These are phyloP conservation scores for Dactylis glomerata DNA, from an alignment of 176 grass and related monocot genomes.

Conservation along the genomic window DNA sequence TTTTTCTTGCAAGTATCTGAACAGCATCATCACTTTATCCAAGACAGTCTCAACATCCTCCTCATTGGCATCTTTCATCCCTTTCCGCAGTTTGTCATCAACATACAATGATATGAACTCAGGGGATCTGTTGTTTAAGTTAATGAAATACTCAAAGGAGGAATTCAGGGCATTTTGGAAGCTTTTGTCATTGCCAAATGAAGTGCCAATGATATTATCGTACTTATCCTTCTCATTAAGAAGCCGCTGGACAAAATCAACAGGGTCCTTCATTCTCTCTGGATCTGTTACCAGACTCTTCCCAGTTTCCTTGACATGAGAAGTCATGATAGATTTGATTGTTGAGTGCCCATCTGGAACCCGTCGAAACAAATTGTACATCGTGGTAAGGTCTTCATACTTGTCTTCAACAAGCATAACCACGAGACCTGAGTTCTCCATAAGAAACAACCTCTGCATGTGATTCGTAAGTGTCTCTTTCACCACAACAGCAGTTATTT, in stretches of 20 bases:
- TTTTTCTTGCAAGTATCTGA: slow-evolving; percentile 65
- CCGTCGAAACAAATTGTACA: slow-evolving; percentile 12
- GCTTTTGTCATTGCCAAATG: slow-evolving; percentile 59
- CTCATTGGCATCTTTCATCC: slow-evolving; percentile 53
- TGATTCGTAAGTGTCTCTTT: slow-evolving; percentile 19
- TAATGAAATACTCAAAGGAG: slow-evolving; percentile 70
- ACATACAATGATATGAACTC: slow-evolving; percentile 69
- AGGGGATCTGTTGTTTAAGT: slow-evolving; percentile 62
- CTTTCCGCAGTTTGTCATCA: slow-evolving; percentile 64
- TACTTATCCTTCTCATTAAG: slow-evolving; percentile 63
- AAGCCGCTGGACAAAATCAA: slow-evolving; percentile 28
- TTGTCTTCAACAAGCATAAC: slow-evolving; percentile 23
- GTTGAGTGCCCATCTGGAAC: slow-evolving; percentile 18
- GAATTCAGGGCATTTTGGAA: slow-evolving; percentile 62
- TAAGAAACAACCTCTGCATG: slow-evolving; percentile 18
- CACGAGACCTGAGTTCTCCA: slow-evolving; percentile 24
- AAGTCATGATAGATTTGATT: slow-evolving; percentile 7
- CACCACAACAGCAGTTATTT: slow-evolving; percentile 13
- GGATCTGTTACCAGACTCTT: slow-evolving; percentile 13
- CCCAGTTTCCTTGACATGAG: slow-evolving; percentile 11
- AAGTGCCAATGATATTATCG: slow-evolving; percentile 43
- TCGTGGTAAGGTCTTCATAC: slow-evolving; percentile 10
- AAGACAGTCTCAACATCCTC: slow-evolving; percentile 60
- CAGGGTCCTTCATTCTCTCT: slow-evolving; percentile 25
- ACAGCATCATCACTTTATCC: slow-evolving; percentile 64